Conservation (phyloP, 768 basidiomycete species). For the Lentinula guzmanii region DNA sequence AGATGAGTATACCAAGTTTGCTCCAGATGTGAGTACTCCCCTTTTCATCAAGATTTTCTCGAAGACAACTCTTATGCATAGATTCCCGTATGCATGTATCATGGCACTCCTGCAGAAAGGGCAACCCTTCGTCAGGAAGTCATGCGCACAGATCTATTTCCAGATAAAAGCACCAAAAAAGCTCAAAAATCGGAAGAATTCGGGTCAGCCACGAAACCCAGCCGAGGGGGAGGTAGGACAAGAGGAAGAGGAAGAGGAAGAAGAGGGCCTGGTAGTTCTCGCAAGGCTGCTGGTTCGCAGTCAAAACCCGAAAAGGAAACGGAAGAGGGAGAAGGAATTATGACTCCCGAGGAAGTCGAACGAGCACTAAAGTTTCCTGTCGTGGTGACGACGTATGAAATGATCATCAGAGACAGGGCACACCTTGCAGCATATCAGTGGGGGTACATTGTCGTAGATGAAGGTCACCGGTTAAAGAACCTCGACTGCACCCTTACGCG, state of each 20-base stretch:
- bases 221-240: slow-evolving; percentile 10
- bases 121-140: slow-evolving; percentile 67
- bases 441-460: slow-evolving; percentile 95
- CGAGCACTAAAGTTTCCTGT: slow-evolving; percentile 49
- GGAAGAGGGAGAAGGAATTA: slow-evolving; percentile 14
- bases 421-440: slow-evolving; percentile 59
- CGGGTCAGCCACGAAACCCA: slow-evolving; percentile 11
- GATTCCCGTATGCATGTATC: slow-evolving; percentile 89
- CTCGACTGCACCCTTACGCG: slow-evolving; percentile 84
- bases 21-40: slow-evolving; percentile 55
- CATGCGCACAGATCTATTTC: slow-evolving; percentile 28
- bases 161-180: background rate
- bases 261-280: slow-evolving; percentile 8
- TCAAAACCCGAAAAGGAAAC: slow-evolving; percentile 8
- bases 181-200: background rate
- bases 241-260: slow-evolving; percentile 1
- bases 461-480: slow-evolving; percentile 95
- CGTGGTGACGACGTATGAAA: slow-evolving; percentile 90
- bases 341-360: slow-evolving; percentile 1
- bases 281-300: background rate
- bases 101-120: slow-evolving; percentile 78
- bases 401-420: slow-evolving; percentile 78
- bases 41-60: slow-evolving; percentile 1
- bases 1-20: slow-evolving; percentile 79
- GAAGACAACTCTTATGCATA: slow-evolving; percentile 18